These are phyloP conservation scores for Cladophialophora chaetospira DNA, from an alignment of 2,329 filamentous ascomycete species.

Conservation along the genomic window DNA sequence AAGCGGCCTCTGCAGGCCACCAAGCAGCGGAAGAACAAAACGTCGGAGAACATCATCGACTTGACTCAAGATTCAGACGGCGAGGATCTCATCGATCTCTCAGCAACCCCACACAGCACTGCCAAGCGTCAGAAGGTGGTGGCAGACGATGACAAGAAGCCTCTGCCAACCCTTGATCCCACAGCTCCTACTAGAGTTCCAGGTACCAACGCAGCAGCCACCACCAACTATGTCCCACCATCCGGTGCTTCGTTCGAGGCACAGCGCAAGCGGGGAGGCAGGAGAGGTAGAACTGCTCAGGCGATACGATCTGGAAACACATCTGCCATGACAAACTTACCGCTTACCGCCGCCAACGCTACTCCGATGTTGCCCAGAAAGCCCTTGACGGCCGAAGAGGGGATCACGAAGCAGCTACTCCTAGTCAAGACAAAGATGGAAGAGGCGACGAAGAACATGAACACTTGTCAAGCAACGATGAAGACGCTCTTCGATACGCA, in stretches of 20 bases:
- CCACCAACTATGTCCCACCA: background rate
- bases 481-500: slow-evolving; percentile 24
- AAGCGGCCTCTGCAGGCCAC: slow-evolving; percentile 6
- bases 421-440: slow-evolving; percentile 24
- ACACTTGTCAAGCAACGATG: slow-evolving; percentile 25
- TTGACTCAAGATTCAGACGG: slow-evolving; percentile 5
- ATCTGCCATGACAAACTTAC: background rate
- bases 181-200: background rate
- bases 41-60: slow-evolving; percentile 17
- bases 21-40: slow-evolving; percentile 3
- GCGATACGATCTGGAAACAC: background rate
- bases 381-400: background rate
- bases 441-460: slow-evolving; percentile 15
- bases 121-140: slow-evolving; percentile 20
- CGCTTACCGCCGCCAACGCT: background rate
- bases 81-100: background rate
- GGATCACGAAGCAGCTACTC: slow-evolving; percentile 16
- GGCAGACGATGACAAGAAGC: background rate
- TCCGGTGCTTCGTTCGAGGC: background rate
- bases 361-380: background rate
- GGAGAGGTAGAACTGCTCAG: background rate
- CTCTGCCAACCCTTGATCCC: background rate
- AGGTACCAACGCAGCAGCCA: background rate
- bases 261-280: background rate
- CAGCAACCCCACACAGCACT: background rate